Evolutionary conservation across 768 basidiomycete species (phyloP).

Genomic region (Hemileccinum rubropunctum): DNA sequence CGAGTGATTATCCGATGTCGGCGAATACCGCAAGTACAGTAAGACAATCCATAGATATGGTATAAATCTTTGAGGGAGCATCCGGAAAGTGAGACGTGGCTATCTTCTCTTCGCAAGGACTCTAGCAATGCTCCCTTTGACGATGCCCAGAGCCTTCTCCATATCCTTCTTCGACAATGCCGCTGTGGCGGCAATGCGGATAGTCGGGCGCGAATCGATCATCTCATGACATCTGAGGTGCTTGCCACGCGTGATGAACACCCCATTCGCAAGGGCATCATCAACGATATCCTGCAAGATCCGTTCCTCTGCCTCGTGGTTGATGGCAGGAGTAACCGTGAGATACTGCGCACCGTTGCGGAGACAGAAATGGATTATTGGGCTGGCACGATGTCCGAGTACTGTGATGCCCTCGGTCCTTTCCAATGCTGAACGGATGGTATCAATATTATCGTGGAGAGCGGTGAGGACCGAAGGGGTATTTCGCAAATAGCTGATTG

Average conservation of each 20-base stretch:
- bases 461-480: conserved; percentile 72
- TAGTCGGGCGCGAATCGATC: conserved; percentile 76
- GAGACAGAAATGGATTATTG: conserved; percentile 83
- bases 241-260: conserved; percentile 84
- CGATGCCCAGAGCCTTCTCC: conserved; percentile 77
- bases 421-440: conserved; percentile 78
- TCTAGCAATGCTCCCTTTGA: conserved; percentile 75
- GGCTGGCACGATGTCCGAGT: conserved; percentile 82
- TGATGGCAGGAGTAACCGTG: conserved; percentile 32
- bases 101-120: conserved; percentile 61
- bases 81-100: not conserved
- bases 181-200: conserved; percentile 77
- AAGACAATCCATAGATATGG: conserved; percentile 27
- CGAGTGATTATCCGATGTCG: conserved; percentile 9
- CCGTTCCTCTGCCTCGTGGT: conserved; percentile 69
- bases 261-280: conserved; percentile 74
- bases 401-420: conserved; percentile 78
- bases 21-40: conserved; percentile 18
- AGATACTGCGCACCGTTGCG: conserved; percentile 32
- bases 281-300: conserved; percentile 92
- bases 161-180: conserved; percentile 86
- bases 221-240: conserved; percentile 81
- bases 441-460: conserved; percentile 78
- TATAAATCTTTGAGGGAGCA: conserved; percentile 23
- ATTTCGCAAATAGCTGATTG: conserved; percentile 72